Conservation (phyloP, 257 asterid species). For the Nicotiana knightiana region DNA sequence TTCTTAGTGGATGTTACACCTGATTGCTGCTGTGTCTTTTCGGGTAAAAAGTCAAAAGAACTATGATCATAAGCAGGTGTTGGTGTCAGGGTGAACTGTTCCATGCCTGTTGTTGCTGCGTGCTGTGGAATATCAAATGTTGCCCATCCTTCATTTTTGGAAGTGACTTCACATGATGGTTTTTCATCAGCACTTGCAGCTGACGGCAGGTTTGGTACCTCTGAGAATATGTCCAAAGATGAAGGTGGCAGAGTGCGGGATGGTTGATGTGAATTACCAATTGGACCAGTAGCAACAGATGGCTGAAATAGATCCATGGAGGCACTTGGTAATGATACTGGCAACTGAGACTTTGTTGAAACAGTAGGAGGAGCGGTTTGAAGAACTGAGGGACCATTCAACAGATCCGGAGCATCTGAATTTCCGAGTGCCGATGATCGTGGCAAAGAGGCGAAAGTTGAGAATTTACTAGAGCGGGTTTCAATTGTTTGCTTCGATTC, state of each 20-base stretch:
- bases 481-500: slow-evolving; percentile 35
- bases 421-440: slow-evolving; percentile 21
- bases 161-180: slow-evolving; percentile 8
- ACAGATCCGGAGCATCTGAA: slow-evolving; percentile 43
- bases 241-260: slow-evolving; percentile 31
- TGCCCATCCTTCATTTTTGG: slow-evolving; percentile 49
- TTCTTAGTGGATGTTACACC: not conserved
- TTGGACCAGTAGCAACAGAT: slow-evolving; percentile 32
- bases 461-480: slow-evolving; percentile 18
- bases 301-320: slow-evolving; percentile 37
- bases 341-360: slow-evolving; percentile 29
- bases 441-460: slow-evolving; percentile 29
- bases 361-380: slow-evolving; percentile 27
- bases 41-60: slow-evolving; percentile 18
- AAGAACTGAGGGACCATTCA: slow-evolving; percentile 35
- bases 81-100: slow-evolving; percentile 24
- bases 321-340: slow-evolving; percentile 32
- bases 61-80: slow-evolving; percentile 42
- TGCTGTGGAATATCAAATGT: slow-evolving; percentile 44
- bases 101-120: slow-evolving; percentile 25
- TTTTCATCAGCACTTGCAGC: slow-evolving; percentile 26
- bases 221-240: slow-evolving; percentile 41
- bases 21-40: not conserved
- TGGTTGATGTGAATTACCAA: slow-evolving; percentile 33
- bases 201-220: slow-evolving; percentile 33